Evolutionary conservation across 2,329 filamentous ascomycete genomes (phyloP), one percentile per base, ranked within the genome.

Genomic region (Penicillium brasilianum): DNA sequence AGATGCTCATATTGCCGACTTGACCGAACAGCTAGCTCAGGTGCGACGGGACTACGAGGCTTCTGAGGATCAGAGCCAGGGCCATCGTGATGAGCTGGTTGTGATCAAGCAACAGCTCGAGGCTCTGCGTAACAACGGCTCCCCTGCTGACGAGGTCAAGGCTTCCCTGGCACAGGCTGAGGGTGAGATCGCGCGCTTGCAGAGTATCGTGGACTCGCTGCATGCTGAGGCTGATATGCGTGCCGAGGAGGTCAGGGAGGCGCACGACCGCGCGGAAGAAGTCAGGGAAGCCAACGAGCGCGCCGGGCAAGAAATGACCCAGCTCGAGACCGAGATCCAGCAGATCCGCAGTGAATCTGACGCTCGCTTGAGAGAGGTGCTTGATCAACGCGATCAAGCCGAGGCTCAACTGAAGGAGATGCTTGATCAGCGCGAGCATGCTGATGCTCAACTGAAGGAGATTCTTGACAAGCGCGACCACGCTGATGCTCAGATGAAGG

Each of bases 31-130:
- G 66, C 65, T 83, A 66, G 83, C 86, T 20, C 84, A 88, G 62
- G 87, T 88, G 71, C 88, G 90, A 68, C 84, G 84, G 43, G 85
- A 90, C 64, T 75, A 91, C n/a, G 80, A 84, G 25, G 75, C 81
- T 51, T 87, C 86, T 68, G 75, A 79, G 34, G 72, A 73, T 52
- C 78, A 82, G 57, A 64, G 72, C 25, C 74, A 79, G 59, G 71
- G 72, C 57, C 71, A 74, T 13, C 76, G 72, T 62, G 75, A 79
- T 28, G 77, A 82, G 58, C 66, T 83, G 22, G 69, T 74, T 34
- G 66, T 76, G 53, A 71, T 80, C 32, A 78, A 76, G 70, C 75
- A 78, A 56, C 79, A 82, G 63, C 69, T 84, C 20, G 78, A 83
- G 55, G 63, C 71, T 57, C 72, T 76, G 57, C 76, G 74, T 51